Percentiles rank a stretch among this genome's conserved stretches.
phyloP scores from a whole-genome alignment of 129 eudicot species.

The Helichrysum umbraculigerum region DNA sequence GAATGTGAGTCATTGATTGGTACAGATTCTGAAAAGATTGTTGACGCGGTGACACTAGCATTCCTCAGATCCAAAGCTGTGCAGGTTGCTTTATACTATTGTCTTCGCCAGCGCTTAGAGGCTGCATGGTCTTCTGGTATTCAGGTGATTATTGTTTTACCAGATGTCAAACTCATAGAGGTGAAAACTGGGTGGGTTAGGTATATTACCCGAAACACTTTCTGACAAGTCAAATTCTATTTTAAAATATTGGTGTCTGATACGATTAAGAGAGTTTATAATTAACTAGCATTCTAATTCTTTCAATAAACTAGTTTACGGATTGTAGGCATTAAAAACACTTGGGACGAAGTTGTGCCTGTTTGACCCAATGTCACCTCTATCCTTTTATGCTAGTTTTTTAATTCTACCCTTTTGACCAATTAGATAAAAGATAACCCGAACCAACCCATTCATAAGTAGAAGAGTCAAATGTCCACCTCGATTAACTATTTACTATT shows the following conservation, averaged over 20 bases:
- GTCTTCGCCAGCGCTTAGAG: slow-evolving; percentile 85
- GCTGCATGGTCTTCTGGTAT: slow-evolving; percentile 59
- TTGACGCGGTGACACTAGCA: slow-evolving; percentile 64
- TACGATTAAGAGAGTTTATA: background rate
- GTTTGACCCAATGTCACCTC: background rate
- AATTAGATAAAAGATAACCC: background rate
- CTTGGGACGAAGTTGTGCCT: background rate
- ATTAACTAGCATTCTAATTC: background rate
- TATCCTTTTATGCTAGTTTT: background rate
- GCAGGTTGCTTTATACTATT: slow-evolving; percentile 78
- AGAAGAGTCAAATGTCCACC: background rate
- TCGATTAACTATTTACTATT: background rate
- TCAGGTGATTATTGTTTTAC: slow-evolving; percentile 53
- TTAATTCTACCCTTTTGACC: background rate
- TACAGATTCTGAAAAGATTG: slow-evolving; percentile 49
- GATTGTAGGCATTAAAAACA: too few species aligned
- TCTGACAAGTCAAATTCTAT: background rate
- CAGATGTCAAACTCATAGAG: background rate
- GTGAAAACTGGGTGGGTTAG: background rate
- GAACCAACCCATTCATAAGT: background rate
- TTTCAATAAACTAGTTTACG: too few species aligned
- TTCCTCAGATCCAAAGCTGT: slow-evolving; percentile 81
- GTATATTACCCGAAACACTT: background rate
- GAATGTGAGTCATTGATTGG: slow-evolving; percentile 46
- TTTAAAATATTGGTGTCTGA: background rate